Conservation (phyloP, 2,329 filamentous ascomycete genomes). For the Aurifilum marmelostoma region DNA sequence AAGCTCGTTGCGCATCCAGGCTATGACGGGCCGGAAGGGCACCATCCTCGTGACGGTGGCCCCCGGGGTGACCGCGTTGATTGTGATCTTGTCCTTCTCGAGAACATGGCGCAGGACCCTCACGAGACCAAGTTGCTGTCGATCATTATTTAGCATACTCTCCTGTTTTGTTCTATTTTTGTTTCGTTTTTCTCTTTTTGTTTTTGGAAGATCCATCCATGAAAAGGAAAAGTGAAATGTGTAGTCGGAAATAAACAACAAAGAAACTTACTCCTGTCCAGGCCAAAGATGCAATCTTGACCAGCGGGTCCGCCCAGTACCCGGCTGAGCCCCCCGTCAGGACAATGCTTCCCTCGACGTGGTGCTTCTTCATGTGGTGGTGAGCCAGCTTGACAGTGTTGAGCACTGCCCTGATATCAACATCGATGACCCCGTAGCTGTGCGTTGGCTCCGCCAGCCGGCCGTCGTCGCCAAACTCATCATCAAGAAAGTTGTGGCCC, state of each 20-base stretch:
- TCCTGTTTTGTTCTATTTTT: too few species aligned
- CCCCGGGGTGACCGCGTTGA: conserved; percentile 13
- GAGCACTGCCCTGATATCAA: conserved; percentile 6
- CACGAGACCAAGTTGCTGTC: conserved; percentile 15
- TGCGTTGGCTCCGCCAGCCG: neutral
- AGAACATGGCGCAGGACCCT: conserved; percentile 4
- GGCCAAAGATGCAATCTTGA: conserved; percentile 4
- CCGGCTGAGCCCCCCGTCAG: conserved; percentile 11
- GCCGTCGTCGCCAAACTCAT: neutral
- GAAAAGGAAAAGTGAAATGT: neutral
- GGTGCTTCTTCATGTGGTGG: conserved; percentile 10
- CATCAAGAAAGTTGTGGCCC: conserved; percentile 9
- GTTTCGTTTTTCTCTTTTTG: too few species aligned
- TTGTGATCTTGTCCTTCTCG: conserved; percentile 8
- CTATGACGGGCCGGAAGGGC: conserved; percentile 9
- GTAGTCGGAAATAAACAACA: too few species aligned
- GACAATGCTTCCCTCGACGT: conserved; percentile 6
- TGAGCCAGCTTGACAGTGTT: conserved; percentile 17
- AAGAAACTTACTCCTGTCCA: conserved; percentile 5
- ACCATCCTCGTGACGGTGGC: conserved; percentile 16
- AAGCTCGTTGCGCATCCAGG: conserved; percentile 17
- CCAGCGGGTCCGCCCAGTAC: conserved; percentile 14
- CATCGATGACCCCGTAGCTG: conserved; percentile 7
- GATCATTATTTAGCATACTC: neutral
- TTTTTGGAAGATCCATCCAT: too few species aligned